Percentiles rank a stretch among this genome's conserved stretches.
These are phyloP conservation scores for Mucor plumbeus DNA, from an alignment of 371 early-diverging fungal species.

Conservation along the genomic window DNA sequence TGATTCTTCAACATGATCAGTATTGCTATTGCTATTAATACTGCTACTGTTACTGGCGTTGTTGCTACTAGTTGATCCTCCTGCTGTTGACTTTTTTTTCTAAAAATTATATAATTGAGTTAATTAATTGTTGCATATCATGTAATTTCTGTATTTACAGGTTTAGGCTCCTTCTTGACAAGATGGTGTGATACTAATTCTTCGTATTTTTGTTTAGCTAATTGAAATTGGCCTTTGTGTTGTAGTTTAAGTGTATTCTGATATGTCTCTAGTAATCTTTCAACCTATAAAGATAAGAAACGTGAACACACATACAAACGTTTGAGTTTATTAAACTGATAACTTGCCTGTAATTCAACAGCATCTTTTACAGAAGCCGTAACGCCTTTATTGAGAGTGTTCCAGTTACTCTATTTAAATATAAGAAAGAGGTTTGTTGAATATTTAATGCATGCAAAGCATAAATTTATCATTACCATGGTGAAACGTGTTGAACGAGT, in stretches of 20 bases:
- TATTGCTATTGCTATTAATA: not conserved
- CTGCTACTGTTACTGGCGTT: not conserved
- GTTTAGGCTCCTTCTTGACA: conserved; percentile 42
- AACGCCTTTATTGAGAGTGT: conserved; percentile 39
- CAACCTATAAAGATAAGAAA: conserved; percentile 39
- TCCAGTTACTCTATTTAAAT: conserved; percentile 32
- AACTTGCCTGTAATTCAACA: conserved; percentile 39
- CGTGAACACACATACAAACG: too few relatives aligned
- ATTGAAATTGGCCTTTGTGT: conserved; percentile 46
- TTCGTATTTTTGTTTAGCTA: conserved; percentile 51
- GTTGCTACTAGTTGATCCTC: not conserved
- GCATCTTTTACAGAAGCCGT: conserved; percentile 31
- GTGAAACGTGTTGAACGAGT: too few relatives aligned
- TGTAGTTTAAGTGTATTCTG: conserved; percentile 55
- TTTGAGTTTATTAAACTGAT: not conserved
- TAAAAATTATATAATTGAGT: not conserved
- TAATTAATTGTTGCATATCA: not conserved
- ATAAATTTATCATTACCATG: too few relatives aligned
- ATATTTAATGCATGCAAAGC: not conserved
- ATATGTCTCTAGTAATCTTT: conserved; percentile 53
- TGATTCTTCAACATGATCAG: conserved; percentile 22
- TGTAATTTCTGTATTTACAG: conserved; percentile 26
- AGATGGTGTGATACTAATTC: conserved; percentile 51
- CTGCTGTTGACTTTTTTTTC: conserved; percentile 13
- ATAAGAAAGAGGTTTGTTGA: not conserved